Evolutionary conservation across 1,139 yeast species (phyloP), one percentile per base, ranked within the genome.

Genomic region (Blastobotrys buckinghamii): DNA sequence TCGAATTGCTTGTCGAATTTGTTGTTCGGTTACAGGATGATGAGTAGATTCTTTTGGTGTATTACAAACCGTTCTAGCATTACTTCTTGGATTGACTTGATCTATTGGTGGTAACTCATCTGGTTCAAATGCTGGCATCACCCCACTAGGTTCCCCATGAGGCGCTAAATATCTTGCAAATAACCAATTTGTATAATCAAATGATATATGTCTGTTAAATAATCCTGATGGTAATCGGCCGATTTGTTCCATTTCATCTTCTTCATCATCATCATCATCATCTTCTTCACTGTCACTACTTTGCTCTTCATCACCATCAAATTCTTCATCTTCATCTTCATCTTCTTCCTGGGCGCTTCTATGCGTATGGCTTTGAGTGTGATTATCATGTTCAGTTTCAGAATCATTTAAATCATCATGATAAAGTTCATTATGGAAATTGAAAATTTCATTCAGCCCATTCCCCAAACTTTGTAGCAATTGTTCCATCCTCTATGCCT

Each of bases 141-240:
- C 78, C 0, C 82, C 84, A 17, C 68, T 74, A 0, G 86, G 86
- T 55, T 80, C 76, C 20, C 66, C 76, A 37, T 52, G 48, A 2
- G 59, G 56, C 6, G 57, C 51, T 30, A 59, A 45, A 43, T 59
- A 57, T 39, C 59, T 41, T 37, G 54, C 54, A 37, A 57, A 47
- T 27, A 59, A 50, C 59, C 60, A 55, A 42, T 55, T 55, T 45
- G 56, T 53, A 43, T 55, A 57, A 17, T 60, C 62, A 8, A 58
- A 47, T 29, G 45, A 48, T 48, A 39, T 19, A 8, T 43, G 34
- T 9, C 27, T 13, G 24, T 33, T 44, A 42, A 44, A 38, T 15
- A 44, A 22, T 9, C 38, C 42, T 10, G 27, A 15, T 6, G 43
- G 43, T 13, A 64, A 54, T 22, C 63, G 55, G 10, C 69, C 69